Base-by-base conservation (phyloP, 1,284 basidiomycete genomes). In the Cutaneotrichosporon daszewskae region DNA sequence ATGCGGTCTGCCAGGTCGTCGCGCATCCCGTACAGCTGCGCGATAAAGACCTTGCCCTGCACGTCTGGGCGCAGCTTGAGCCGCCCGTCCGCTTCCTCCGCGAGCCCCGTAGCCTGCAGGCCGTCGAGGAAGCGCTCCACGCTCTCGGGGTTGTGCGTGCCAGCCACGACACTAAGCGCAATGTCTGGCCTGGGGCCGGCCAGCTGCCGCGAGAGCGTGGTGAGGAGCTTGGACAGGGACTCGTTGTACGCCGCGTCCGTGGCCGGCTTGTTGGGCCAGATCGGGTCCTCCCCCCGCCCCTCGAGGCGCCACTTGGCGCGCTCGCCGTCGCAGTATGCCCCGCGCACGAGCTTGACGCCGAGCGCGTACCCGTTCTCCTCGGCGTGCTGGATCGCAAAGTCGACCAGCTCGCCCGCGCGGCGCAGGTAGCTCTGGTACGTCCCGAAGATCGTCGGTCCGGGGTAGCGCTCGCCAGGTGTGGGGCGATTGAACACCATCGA, bases 261-360 rank as follows among this genome's bases (percentile, higher is more conserved):
- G 40, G 87, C 83, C 1, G 59, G 45, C 61, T 75, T 75, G 59
- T 34, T 31, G 32, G 45, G 58, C 74, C 74, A 75, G 45, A 75
- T 72, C 22, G 75, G 74, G 50, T 70, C 70, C 5, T 63, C 54
- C 18, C 66, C 67, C 27, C 64, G 55, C 16, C 57, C 57, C 32
- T 68, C 64, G 20, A 55, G 43, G 26, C 48, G 44, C 70, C 70
- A 73, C 46, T 62, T 62, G 38, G 59, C 42, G 31, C 65, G 45
- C 65, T 96, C 94, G 43, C 84, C 77, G 2, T 81, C 78, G 58
- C 92, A 86, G 68, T 96, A 97, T 2, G 92, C 92, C 0, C 92
- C 94, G 19, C 94, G 81, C 25, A 97, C 92, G 44, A 97, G 83
- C 73, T 97, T 97, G 51, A 92, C 81, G 14, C 92, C 92, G 2